phyloP scores from a whole-genome alignment of 371 early-diverging fungal genomes.

The Rhizopus stolonifer region DNA sequence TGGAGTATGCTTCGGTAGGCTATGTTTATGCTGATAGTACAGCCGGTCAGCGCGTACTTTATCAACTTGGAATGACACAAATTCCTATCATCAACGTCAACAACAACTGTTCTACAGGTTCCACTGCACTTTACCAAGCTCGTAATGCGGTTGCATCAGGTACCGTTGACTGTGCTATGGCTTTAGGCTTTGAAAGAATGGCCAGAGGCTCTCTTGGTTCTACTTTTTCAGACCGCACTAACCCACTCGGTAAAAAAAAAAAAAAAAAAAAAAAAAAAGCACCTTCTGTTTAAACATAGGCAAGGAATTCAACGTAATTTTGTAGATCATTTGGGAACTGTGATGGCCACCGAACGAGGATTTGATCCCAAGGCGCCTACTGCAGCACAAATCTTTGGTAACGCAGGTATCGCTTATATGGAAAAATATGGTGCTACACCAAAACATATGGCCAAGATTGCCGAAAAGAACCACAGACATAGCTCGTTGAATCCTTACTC shows the following conservation, averaged over 20 bases:
- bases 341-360: slow-evolving; percentile 61
- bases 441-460: slow-evolving; percentile 68
- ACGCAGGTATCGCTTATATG: slow-evolving; percentile 75
- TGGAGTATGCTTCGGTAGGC: slow-evolving; percentile 65
- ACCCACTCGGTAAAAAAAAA: slow-evolving; percentile 54
- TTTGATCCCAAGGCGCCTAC: slow-evolving; percentile 59
- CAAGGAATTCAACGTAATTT: too few relatives aligned
- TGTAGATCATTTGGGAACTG: slow-evolving; percentile 53
- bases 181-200: slow-evolving; percentile 83
- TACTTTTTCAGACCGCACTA: slow-evolving; percentile 63
- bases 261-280: not conserved
- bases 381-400: slow-evolving; percentile 77
- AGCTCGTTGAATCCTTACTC: slow-evolving; percentile 78
- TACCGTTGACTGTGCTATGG: slow-evolving; percentile 69
- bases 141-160: slow-evolving; percentile 68
- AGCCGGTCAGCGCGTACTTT: slow-evolving; percentile 72
- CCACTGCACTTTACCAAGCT: slow-evolving; percentile 74
- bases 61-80: slow-evolving; percentile 69
- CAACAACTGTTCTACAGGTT: slow-evolving; percentile 83
- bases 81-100: slow-evolving; percentile 70
- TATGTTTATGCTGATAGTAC: slow-evolving; percentile 72
- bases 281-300: too few relatives aligned
- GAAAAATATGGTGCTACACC: slow-evolving; percentile 62
- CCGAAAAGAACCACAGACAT: slow-evolving; percentile 77
- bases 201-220: slow-evolving; percentile 57